Percentiles rank a stretch among this genome's conserved stretches.
Evolutionary conservation across 495 filamentous ascomycete genomes (phyloP).

Genomic region (Hyaloscypha hepaticicola): DNA sequence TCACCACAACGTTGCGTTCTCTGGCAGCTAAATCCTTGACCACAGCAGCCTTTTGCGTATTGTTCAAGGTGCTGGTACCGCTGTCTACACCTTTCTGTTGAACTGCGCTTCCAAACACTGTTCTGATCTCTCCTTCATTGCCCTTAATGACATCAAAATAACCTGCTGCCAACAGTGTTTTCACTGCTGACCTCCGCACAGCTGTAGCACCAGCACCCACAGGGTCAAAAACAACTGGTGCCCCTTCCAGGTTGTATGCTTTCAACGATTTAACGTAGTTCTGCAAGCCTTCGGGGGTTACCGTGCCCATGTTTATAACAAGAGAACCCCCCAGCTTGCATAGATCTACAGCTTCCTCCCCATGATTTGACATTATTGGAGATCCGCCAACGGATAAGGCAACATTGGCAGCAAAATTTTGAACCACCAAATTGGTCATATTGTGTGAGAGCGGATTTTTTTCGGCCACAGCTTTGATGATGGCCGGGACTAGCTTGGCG

Average conservation of each 20-base stretch:
- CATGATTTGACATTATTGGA: constrained; percentile 92
- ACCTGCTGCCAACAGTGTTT: constrained; percentile 67
- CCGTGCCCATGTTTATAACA: constrained; percentile 94
- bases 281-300: constrained; percentile 65
- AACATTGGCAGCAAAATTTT: constrained; percentile 91
- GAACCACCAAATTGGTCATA: constrained; percentile 92
- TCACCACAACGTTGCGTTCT: constrained; percentile 73
- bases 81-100: constrained; percentile 90
- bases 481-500: constrained; percentile 41
- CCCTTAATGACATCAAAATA: constrained; percentile 91
- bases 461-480: constrained; percentile 58
- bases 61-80: constrained; percentile 54
- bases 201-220: constrained; percentile 86
- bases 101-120: constrained; percentile 52
- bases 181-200: constrained; percentile 67
- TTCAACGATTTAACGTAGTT: constrained; percentile 61
- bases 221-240: constrained; percentile 83
- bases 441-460: constrained; percentile 83
- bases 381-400: constrained; percentile 80
- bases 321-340: constrained; percentile 63
- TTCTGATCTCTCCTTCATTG: constrained; percentile 85
- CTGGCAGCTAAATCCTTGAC: constrained; percentile 63
- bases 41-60: constrained; percentile 55
- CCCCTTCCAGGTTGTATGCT: constrained; percentile 74
- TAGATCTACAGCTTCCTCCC: constrained; percentile 78